Conservation (phyloP, 306 rosid species). For the Trifolium dubium region DNA sequence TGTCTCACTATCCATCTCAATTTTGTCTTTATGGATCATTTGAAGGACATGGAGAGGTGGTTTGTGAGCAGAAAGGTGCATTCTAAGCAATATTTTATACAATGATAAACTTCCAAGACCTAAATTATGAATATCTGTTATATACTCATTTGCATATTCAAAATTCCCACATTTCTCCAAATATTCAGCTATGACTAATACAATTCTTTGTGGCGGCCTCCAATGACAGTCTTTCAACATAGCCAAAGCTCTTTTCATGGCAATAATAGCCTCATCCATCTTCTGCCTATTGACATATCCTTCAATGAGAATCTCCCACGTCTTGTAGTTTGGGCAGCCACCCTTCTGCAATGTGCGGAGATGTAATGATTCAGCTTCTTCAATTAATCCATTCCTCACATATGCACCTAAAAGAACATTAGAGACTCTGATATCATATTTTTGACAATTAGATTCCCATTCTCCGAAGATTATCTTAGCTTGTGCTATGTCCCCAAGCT, state of each 20-base stretch:
- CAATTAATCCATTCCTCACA: constrained; percentile 69
- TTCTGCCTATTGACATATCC: constrained; percentile 62
- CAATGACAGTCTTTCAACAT: constrained; percentile 59
- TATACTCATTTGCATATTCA: constrained; percentile 54
- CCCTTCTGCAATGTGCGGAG: constrained; percentile 71
- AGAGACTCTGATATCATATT: constrained; percentile 76
- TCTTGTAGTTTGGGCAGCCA: constrained; percentile 80
- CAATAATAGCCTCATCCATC: constrained; percentile 64
- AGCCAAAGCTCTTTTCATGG: constrained; percentile 59
- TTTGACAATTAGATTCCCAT: constrained; percentile 70
- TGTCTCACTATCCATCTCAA: constrained; percentile 62
- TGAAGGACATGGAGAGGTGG: constrained; percentile 53
- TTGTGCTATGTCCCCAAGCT: constrained; percentile 62
- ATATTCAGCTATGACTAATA: constrained; percentile 59
- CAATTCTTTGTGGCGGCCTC: constrained; percentile 63
- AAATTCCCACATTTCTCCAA: constrained; percentile 59
- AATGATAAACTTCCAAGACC: constrained; percentile 58
- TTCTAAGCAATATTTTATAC: constrained; percentile 65
- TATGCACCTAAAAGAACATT: constrained; percentile 91
- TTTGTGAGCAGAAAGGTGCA: constrained; percentile 53
- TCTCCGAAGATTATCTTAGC: constrained; percentile 71
- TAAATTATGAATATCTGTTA: constrained; percentile 46
- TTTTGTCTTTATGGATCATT: constrained; percentile 62
- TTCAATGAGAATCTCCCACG: constrained; percentile 91
- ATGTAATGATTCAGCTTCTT: constrained; percentile 76